phyloP scores from a whole-genome alignment of 2,329 filamentous ascomycete species.

The Penicillium paneum region DNA sequence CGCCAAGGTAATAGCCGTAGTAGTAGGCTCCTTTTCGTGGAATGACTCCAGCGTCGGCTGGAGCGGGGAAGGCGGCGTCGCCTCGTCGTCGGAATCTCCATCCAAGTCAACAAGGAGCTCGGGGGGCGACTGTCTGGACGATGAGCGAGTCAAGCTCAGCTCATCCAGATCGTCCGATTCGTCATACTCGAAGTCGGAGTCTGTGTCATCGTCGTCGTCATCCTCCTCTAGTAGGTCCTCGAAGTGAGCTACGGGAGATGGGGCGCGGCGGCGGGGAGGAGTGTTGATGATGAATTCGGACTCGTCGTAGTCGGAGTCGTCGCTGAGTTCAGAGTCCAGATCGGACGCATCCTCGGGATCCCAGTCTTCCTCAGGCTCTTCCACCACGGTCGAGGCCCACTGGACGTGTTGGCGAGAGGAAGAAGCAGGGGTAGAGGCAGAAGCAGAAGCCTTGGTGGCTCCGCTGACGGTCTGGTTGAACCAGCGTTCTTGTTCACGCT shows the following conservation, averaged over 20 bases:
- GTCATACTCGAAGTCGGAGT: constrained; percentile 57
- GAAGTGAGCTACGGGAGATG: constrained; percentile 32
- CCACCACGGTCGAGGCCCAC: constrained; percentile 77
- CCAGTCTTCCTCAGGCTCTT: constrained; percentile 66
- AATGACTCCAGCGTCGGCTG: constrained; percentile 57
- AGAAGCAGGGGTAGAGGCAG: constrained; percentile 25
- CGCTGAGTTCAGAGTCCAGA: constrained; percentile 54
- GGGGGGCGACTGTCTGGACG: constrained; percentile 65
- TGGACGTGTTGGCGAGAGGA: constrained; percentile 67
- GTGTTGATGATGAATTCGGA: constrained; percentile 40
- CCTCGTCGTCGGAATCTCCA: constrained; percentile 64
- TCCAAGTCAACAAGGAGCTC: constrained; percentile 69
- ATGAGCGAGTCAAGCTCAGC: constrained; percentile 65
- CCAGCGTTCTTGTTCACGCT: constrained; percentile 93
- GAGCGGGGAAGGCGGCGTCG: constrained; percentile 68
- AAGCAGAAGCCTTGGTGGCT: constrained; percentile 53
- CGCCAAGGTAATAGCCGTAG: constrained; percentile 40
- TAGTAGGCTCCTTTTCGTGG: constrained; percentile 53
- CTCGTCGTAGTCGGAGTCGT: constrained; percentile 48
- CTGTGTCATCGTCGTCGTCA: constrained; percentile 44
- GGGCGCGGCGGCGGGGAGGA: constrained; percentile 28
- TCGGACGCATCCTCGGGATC: constrained; percentile 59
- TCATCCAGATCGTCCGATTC: constrained; percentile 59
- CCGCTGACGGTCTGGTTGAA: constrained; percentile 93
- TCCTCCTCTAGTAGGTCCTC: constrained; percentile 33